These are phyloP conservation scores for Ustilago lituana DNA, from an alignment of 1,284 basidiomycete genomes.

Conservation along the genomic window DNA sequence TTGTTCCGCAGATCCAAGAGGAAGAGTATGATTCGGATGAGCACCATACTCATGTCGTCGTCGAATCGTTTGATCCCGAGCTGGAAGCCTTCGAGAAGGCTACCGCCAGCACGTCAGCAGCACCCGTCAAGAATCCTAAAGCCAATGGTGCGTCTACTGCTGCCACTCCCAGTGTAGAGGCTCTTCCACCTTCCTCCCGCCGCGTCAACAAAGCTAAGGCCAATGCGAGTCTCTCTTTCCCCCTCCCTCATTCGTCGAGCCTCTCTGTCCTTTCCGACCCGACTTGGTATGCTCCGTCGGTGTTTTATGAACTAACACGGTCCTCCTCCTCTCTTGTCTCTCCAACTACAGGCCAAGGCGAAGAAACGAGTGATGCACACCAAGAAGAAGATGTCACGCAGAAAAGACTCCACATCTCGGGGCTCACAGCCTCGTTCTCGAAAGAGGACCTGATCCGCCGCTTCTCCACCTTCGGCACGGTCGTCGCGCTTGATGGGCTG, in stretches of 20 bases:
- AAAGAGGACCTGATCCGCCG: conserved; percentile 48
- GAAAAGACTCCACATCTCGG: conserved; percentile 59
- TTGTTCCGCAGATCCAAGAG: conserved; percentile 25
- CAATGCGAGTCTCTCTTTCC: conserved; percentile 53
- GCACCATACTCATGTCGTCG: conserved; percentile 49
- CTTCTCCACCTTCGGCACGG: conserved; percentile 56
- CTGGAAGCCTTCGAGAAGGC: conserved; percentile 40
- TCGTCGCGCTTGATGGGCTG: conserved; percentile 47
- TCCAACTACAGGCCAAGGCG: conserved; percentile 28
- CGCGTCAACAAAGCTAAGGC: conserved; percentile 55
- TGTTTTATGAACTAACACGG: conserved; percentile 5
- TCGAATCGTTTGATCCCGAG: conserved; percentile 50
- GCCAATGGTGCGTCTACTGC: conserved; percentile 27
- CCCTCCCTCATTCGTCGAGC: conserved; percentile 1
- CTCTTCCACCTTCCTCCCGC: conserved; percentile 51
- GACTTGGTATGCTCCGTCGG: too few species aligned
- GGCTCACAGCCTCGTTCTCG: conserved; percentile 56
- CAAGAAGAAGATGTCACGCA: conserved; percentile 46
- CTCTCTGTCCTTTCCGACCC: background rate
- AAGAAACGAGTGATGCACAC: conserved; percentile 50
- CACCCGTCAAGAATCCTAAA: conserved; percentile 16
- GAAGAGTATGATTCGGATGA: conserved; percentile 48
- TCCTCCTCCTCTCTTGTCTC: background rate
- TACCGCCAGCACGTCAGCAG: conserved; percentile 5
- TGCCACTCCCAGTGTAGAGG: conserved; percentile 39